Conservation (phyloP, 2,329 filamentous ascomycete genomes). For the Shiraia bambusicola region DNA sequence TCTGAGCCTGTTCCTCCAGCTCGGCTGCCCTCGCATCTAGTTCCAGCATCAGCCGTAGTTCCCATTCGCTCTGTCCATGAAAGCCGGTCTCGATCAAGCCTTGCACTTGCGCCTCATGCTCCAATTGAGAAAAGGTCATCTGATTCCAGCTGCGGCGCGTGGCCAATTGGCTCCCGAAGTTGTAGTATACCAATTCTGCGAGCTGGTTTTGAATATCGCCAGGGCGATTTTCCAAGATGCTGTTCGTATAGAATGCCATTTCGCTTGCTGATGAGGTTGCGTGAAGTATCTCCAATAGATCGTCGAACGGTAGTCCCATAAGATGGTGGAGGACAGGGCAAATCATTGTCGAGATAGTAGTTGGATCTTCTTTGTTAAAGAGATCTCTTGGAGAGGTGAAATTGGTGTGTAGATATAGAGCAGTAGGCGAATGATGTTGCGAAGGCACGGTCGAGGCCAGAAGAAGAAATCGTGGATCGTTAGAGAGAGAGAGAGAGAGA, state of each 20-base stretch:
- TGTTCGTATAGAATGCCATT: neutral
- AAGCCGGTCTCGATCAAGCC: neutral
- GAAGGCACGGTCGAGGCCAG: too few species aligned
- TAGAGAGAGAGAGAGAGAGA: too few species aligned
- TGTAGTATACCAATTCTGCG: constrained; percentile 3
- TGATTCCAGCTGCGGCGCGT: constrained; percentile 1
- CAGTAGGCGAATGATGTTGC: too few species aligned
- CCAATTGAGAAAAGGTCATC: constrained; percentile 8
- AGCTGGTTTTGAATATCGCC: neutral
- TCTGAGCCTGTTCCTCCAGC: neutral
- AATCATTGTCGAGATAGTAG: too few species aligned
- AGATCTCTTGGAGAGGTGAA: too few species aligned
- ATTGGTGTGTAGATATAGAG: too few species aligned
- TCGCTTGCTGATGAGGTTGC: neutral
- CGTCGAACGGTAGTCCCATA: too few species aligned
- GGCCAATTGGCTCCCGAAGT: constrained; percentile 1
- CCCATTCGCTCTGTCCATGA: neutral
- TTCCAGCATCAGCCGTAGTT: constrained; percentile 1
- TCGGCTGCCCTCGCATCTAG: neutral
- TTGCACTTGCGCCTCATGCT: constrained; percentile 3
- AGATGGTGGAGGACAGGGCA: too few species aligned
- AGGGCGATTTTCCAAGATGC: neutral
- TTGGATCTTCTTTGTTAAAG: too few species aligned
- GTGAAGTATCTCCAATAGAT: too few species aligned
- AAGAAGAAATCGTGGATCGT: too few species aligned